Evolutionary conservation across 768 basidiomycete genomes (phyloP).

Genomic region (Suillus hirtellus): DNA sequence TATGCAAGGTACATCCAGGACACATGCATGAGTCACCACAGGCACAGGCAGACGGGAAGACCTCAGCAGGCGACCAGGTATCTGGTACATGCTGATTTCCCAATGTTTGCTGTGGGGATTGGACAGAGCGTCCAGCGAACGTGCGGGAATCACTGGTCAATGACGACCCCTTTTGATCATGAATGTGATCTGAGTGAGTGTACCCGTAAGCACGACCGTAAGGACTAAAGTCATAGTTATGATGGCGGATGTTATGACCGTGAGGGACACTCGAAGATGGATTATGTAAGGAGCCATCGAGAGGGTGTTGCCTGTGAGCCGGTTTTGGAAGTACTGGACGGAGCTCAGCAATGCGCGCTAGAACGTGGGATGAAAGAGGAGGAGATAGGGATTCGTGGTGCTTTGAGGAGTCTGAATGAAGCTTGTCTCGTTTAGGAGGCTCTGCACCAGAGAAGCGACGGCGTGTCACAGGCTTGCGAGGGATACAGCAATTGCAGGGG

Average conservation of each 20-base stretch:
- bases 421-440: slow-evolving; percentile 31
- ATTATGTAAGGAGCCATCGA: slow-evolving; percentile 44
- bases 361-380: slow-evolving; percentile 46
- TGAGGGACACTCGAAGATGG: slow-evolving; percentile 48
- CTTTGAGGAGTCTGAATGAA: slow-evolving; percentile 22
- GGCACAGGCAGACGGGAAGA: slow-evolving; percentile 53
- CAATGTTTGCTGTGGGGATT: slow-evolving; percentile 29
- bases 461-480: slow-evolving; percentile 43
- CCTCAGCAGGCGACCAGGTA: slow-evolving; percentile 24
- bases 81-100: slow-evolving; percentile 28
- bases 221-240: slow-evolving; percentile 58
- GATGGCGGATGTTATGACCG: slow-evolving; percentile 43
- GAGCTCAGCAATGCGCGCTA: slow-evolving; percentile 62
- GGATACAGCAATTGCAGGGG: slow-evolving; percentile 60
- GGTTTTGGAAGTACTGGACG: slow-evolving; percentile 74
- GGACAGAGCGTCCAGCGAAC: slow-evolving; percentile 25
- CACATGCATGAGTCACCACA: slow-evolving; percentile 67
- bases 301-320: slow-evolving; percentile 20
- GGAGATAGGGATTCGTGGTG: slow-evolving; percentile 17
- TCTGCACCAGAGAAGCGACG: slow-evolving; percentile 32
- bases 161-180: slow-evolving; percentile 23
- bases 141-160: slow-evolving; percentile 21
- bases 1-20: slow-evolving; percentile 64
- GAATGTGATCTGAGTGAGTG: slow-evolving; percentile 36
- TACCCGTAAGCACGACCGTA: slow-evolving; percentile 68